Evolutionary conservation across 306 rosid species (phyloP).

Genomic region (Clitoria ternatea): DNA sequence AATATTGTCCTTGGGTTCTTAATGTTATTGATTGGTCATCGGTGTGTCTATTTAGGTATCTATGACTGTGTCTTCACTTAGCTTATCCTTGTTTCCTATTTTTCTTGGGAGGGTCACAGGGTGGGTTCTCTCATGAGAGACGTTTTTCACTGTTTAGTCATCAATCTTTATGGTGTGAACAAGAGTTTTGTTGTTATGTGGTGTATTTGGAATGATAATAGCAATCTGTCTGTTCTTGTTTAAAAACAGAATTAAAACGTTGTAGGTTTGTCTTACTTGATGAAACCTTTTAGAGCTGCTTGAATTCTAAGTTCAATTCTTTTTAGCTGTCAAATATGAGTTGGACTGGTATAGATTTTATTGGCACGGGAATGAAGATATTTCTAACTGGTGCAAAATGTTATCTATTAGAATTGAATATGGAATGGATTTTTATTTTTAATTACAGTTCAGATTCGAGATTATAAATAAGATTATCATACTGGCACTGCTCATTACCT

Average conservation of each 20-base stretch:
- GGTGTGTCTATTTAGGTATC: neutral
- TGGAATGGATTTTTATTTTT: neutral
- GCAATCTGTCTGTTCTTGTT: neutral
- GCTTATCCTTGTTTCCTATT: neutral
- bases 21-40: neutral
- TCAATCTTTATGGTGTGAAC: neutral
- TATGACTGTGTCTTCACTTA: neutral
- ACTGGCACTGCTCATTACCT: neutral
- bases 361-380: neutral
- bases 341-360: neutral
- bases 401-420: neutral
- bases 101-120: neutral
- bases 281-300: neutral
- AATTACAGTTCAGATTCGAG: neutral
- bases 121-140: neutral
- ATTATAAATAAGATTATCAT: neutral
- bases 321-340: neutral
- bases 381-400: neutral
- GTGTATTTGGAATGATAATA: neutral
- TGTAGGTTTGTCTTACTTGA: neutral
- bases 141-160: neutral
- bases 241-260: neutral
- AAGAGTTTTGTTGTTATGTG: neutral
- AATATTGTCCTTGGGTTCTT: neutral
- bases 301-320: neutral